Evolutionary conservation across 352 stramenopile genomes (phyloP).

Genomic region (Aphanomyces cochlioides): DNA sequence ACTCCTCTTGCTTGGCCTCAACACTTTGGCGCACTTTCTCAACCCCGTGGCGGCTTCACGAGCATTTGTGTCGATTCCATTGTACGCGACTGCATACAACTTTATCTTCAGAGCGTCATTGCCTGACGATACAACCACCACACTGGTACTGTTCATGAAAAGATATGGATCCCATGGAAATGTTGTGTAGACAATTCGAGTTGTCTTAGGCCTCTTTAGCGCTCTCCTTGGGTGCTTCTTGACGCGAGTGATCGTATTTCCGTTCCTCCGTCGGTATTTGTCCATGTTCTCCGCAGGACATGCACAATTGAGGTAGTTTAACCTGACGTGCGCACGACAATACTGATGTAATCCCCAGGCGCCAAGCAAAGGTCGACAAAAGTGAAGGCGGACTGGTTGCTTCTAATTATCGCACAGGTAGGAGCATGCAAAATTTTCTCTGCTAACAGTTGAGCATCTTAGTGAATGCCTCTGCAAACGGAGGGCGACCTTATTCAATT

Average conservation of each 20-base stretch:
- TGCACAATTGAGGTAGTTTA: conserved; percentile 19
- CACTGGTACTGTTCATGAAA: conserved; percentile 12
- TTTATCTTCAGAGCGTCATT: conserved; percentile 16
- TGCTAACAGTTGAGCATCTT: not conserved
- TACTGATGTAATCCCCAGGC: no score
- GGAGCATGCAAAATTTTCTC: not conserved
- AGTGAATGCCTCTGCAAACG: conserved; percentile 23
- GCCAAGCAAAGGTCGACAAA: not conserved
- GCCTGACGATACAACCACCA: conserved; percentile 19
- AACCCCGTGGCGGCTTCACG: conserved; percentile 25
- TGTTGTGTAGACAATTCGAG: conserved; percentile 1
- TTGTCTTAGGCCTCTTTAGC: conserved; percentile 3
- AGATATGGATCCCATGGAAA: not conserved
- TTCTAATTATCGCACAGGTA: conserved; percentile 1
- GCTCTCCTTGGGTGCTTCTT: conserved; percentile 9
- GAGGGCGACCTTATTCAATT: not conserved
- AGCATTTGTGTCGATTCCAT: conserved; percentile 14
- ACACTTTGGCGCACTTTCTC: conserved; percentile 17
- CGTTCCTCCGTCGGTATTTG: conserved; percentile 5
- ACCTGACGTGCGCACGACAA: no score
- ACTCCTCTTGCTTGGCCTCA: conserved; percentile 18
- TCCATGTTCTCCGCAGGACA: conserved; percentile 28
- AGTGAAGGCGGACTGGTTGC: not conserved
- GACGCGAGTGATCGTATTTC: conserved; percentile 11
- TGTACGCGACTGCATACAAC: conserved; percentile 26